Evolutionary conservation across 2,329 filamentous ascomycete genomes (phyloP), one percentile per base, ranked within the genome.

Genomic region (Epicoccum nigrum): DNA sequence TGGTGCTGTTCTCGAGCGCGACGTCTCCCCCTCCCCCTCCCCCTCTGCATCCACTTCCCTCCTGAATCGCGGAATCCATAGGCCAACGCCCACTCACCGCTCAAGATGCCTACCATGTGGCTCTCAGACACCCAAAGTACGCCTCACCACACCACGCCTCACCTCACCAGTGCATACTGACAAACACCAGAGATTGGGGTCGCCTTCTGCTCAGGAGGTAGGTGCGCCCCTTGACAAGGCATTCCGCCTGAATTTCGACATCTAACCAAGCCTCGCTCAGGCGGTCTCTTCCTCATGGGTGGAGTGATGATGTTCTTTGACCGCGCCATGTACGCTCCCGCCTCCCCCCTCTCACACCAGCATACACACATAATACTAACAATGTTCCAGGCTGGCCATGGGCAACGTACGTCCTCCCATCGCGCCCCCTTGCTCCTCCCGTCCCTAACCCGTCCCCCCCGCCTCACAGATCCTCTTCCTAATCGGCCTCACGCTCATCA

Each of bases 221-320:
- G 64, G 89, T 88, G 75, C 23, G 9, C 25, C 8, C 37, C 23
- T 25, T 25, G 23, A 25, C n/a, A n/a, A n/a, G n/a, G n/a, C n/a
- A 25, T 4, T 7, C 23, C 6, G 23, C 23, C 23, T 25, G 3
- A 25, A n/a, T n/a, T n/a, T n/a, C 67, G 62, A 61, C 33, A 25
- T 20, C 47, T 48, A 33, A 56, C 16, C 4, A 25, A 17, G 12
- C 23, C 7, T 33, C 48, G 38, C 46, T 33, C 72, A 96, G 93
- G 93, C 74, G 91, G 89, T 62, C 87, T 97, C 80, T 99, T 99
- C 81, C 85, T 99, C 50, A 84, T 97, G 71, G 90, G 91, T 70
- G 94, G 94, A 55, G 90, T 99, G 8, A 83, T 99, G 76, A 84
- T 99, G 77, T 97, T 99, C 80, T 99, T 99, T 79, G 94, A 99